These are phyloP conservation scores for Candida dajiaensis DNA, from an alignment of 805 yeast species.

Conservation along the genomic window DNA sequence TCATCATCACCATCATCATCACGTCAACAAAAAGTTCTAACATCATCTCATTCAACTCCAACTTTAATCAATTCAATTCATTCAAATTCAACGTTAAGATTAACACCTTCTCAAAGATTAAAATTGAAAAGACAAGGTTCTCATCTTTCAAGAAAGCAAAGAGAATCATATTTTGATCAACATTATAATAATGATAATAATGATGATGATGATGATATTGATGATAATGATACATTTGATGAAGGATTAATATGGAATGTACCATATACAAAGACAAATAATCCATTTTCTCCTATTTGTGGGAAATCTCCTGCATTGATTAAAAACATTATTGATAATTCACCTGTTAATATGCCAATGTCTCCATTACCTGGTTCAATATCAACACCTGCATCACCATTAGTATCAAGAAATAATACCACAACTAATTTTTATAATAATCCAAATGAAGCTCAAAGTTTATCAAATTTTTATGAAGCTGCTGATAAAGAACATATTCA, in stretches of 20 bases:
- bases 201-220: slow-evolving; percentile 28
- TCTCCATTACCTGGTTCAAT: slow-evolving; percentile 42
- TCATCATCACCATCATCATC: no score
- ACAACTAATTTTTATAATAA: slow-evolving; percentile 8
- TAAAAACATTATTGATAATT: slow-evolving; percentile 17
- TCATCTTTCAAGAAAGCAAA: slow-evolving; percentile 27
- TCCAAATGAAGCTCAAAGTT: slow-evolving; percentile 20
- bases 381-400: slow-evolving; percentile 3
- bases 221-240: slow-evolving; percentile 27
- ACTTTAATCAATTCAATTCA: slow-evolving; percentile 2
- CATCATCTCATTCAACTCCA: not conserved
- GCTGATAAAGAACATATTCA: slow-evolving; percentile 13
- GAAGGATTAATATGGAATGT: slow-evolving; percentile 45
- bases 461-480: slow-evolving; percentile 20
- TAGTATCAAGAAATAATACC: not conserved
- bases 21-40: not conserved
- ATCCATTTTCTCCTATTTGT: slow-evolving; percentile 18
- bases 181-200: slow-evolving; percentile 28
- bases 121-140: slow-evolving; percentile 34
- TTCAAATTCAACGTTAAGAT: slow-evolving; percentile 14
- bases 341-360: slow-evolving; percentile 32
- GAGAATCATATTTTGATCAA: slow-evolving; percentile 35
- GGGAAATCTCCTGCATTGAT: slow-evolving; percentile 20
- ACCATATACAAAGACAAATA: slow-evolving; percentile 36
- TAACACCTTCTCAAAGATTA: slow-evolving; percentile 39